Conservation (phyloP, 495 filamentous ascomycete genomes). For the Friedmanniomyces simplex region DNA sequence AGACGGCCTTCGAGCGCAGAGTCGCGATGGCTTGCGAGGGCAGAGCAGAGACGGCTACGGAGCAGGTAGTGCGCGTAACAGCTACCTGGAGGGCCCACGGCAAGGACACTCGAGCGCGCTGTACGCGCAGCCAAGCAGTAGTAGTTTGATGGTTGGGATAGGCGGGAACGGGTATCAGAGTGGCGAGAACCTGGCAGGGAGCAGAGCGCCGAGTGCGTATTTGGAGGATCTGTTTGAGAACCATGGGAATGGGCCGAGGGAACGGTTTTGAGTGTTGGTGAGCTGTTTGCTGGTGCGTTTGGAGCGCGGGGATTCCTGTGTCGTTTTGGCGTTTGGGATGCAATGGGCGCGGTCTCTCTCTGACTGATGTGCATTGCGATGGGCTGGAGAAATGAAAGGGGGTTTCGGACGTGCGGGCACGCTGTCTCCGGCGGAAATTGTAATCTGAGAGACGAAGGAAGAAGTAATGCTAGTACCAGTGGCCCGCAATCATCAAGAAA, state of each 20-base stretch:
- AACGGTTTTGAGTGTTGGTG: conserved; percentile 20
- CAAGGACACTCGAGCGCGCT: conserved; percentile 1
- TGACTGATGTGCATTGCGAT: neutral
- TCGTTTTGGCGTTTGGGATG: neutral
- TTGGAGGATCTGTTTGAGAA: conserved; percentile 85
- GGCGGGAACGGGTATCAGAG: conserved; percentile 17
- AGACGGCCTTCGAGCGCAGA: no score
- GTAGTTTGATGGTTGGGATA: conserved; percentile 18
- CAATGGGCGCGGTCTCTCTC: no score
- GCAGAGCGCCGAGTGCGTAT: conserved; percentile 80
- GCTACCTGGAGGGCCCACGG: conserved; percentile 4
- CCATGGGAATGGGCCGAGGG: conserved; percentile 36
- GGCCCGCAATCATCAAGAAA: neutral
- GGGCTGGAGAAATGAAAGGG: no score
- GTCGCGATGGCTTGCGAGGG: neutral
- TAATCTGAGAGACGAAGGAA: neutral
- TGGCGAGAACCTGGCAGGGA: conserved; percentile 35
- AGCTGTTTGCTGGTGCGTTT: neutral
- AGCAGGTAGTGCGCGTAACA: neutral
- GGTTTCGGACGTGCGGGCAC: no score
- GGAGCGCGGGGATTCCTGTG: no score
- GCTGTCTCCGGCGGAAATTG: no score
- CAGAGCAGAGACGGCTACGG: conserved; percentile 3
- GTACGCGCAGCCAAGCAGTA: conserved; percentile 16
- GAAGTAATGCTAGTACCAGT: neutral